Evolutionary conservation across 2,329 filamentous ascomycete genomes (phyloP).

Genomic region (Ceratocystis colombiana): DNA sequence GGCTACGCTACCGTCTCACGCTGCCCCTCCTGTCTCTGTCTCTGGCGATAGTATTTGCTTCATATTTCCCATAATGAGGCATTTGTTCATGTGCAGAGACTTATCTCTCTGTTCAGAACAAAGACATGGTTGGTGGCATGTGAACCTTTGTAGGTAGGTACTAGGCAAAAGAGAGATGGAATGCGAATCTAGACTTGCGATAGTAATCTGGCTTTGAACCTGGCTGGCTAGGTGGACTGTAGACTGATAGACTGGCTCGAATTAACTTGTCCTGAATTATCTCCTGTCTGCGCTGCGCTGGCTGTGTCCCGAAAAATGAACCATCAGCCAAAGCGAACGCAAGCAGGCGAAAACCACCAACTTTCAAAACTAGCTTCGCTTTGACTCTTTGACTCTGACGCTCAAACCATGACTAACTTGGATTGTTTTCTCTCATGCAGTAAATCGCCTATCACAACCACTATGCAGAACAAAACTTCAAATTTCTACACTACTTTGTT

Average conservation of each 20-base stretch:
- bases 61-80: too few relatives aligned
- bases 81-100: neutral
- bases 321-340: neutral
- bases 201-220: neutral
- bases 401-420: slow-evolving; percentile 14
- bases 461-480: slow-evolving; percentile 23
- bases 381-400: slow-evolving; percentile 1
- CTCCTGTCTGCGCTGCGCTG: neutral
- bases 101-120: neutral
- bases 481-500: slow-evolving; percentile 17
- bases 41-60: too few relatives aligned
- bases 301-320: neutral
- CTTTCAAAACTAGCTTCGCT: neutral
- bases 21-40: neutral
- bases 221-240: neutral
- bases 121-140: neutral
- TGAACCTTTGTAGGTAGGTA: neutral
- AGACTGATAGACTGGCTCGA: neutral
- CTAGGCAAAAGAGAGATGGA: neutral
- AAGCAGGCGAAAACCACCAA: neutral
- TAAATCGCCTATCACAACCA: slow-evolving; percentile 19
- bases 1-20: neutral
- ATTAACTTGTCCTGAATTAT: too few relatives aligned
- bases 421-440: neutral
- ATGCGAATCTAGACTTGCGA: neutral